Conservation (phyloP, 2,329 filamentous ascomycete genomes). For the Phialophora chinensis region DNA sequence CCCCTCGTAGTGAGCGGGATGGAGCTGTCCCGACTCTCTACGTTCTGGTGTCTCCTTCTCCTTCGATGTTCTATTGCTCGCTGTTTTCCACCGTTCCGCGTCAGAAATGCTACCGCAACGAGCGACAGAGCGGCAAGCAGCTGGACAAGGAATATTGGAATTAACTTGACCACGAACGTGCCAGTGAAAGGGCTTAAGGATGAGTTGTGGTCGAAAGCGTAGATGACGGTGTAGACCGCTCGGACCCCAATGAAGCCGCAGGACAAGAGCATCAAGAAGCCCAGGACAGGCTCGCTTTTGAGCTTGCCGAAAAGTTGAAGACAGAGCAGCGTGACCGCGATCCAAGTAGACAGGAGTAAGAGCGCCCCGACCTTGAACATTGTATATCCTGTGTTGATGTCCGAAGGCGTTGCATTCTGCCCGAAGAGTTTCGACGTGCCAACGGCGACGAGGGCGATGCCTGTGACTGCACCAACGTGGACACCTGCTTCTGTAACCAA, state of each 20-base stretch:
- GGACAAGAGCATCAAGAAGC: conserved; percentile 8
- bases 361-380: conserved; percentile 19
- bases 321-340: conserved; percentile 8
- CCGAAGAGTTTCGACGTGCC: conserved; percentile 22
- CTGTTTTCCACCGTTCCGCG: conserved; percentile 3
- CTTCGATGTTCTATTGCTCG: neutral
- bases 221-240: conserved; percentile 27
- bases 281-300: neutral
- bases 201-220: conserved; percentile 24
- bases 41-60: neutral
- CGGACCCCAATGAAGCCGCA: conserved; percentile 23
- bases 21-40: neutral
- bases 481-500: conserved; percentile 5
- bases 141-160: conserved; percentile 23
- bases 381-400: conserved; percentile 18
- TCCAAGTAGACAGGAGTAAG: conserved; percentile 24
- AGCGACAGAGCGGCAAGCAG: conserved; percentile 19
- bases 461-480: conserved; percentile 22
- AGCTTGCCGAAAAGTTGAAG: conserved; percentile 16
- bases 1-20: neutral
- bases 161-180: conserved; percentile 20
- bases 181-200: conserved; percentile 25
- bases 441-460: conserved; percentile 20
- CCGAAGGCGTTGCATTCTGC: neutral
- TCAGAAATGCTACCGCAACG: conserved; percentile 21